Conservation (phyloP, 805 yeast species). For the Kodamaea hsintzibuensis region DNA sequence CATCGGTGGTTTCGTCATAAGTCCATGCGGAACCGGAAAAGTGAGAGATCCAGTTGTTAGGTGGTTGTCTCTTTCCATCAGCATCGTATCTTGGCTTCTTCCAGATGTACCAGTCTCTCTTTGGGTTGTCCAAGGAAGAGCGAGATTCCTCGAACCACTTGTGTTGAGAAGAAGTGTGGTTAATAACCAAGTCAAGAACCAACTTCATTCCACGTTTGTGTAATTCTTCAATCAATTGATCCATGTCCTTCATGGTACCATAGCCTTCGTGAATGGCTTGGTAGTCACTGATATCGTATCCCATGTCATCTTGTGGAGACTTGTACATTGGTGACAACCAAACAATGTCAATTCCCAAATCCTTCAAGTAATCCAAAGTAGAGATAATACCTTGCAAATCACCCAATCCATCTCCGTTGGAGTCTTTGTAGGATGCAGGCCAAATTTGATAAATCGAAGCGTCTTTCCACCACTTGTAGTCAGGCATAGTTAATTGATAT, state of each 20-base stretch:
- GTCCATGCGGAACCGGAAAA: slow-evolving; percentile 61
- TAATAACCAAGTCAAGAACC: slow-evolving; percentile 56
- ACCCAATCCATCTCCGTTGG: slow-evolving; percentile 60
- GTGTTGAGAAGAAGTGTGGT: slow-evolving; percentile 58
- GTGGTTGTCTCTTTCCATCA: slow-evolving; percentile 53
- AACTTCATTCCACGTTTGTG: slow-evolving; percentile 53
- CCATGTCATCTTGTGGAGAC: slow-evolving; percentile 64
- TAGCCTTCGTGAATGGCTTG: slow-evolving; percentile 51
- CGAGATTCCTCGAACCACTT: slow-evolving; percentile 59
- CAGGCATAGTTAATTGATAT: slow-evolving; percentile 15
- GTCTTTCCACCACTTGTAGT: slow-evolving; percentile 54
- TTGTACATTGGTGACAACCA: slow-evolving; percentile 63
- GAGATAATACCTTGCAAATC: slow-evolving; percentile 56
- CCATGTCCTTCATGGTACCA: slow-evolving; percentile 57
- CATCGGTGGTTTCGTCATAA: slow-evolving; percentile 53
- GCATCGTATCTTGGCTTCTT: slow-evolving; percentile 47
- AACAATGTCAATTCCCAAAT: slow-evolving; percentile 50
- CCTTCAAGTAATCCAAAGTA: slow-evolving; percentile 51
- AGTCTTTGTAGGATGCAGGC: slow-evolving; percentile 62
- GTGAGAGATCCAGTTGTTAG: slow-evolving; percentile 56
- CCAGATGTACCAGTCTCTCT: slow-evolving; percentile 66
- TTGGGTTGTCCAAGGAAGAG: slow-evolving; percentile 50
- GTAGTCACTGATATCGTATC: slow-evolving; percentile 59
- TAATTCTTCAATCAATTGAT: slow-evolving; percentile 44
- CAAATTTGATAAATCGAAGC: slow-evolving; percentile 58